phyloP scores from a whole-genome alignment of 1,284 basidiomycete species.

The Ganoderma lingzhi region DNA sequence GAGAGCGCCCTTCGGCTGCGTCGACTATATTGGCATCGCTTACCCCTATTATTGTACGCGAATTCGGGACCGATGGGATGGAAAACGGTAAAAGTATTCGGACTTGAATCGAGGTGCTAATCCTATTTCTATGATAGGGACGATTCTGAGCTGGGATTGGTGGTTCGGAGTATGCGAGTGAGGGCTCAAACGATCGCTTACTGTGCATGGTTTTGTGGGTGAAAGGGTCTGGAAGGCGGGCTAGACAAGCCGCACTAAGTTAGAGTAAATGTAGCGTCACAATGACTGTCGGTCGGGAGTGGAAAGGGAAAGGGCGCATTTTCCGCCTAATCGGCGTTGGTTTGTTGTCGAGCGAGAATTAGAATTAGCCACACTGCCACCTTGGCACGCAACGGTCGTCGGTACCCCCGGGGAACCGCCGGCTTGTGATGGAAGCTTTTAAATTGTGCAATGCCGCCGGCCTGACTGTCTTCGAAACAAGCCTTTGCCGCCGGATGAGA shows the following conservation, averaged over 20 bases:
- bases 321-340: background rate
- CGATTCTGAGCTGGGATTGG: too few species aligned
- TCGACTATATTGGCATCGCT: background rate
- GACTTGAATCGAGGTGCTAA: background rate
- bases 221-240: background rate
- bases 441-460: slow-evolving; percentile 17
- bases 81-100: background rate
- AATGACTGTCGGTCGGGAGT: background rate
- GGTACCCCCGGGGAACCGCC: slow-evolving; percentile 18
- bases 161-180: too few species aligned
- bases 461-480: slow-evolving; percentile 8
- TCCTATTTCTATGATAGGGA: background rate
- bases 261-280: background rate
- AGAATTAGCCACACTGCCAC: slow-evolving; percentile 21
- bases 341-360: slow-evolving; percentile 1
- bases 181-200: background rate
- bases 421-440: slow-evolving; percentile 8
- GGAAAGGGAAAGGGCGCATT: background rate
- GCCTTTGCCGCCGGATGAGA: background rate
- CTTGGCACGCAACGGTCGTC: background rate
- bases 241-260: background rate
- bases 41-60: background rate
- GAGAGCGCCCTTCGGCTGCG: background rate
- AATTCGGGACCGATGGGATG: background rate
- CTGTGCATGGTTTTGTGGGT: background rate